phyloP scores from a whole-genome alignment of 208 protist genomes.

The Phytomonas sp. region DNA sequence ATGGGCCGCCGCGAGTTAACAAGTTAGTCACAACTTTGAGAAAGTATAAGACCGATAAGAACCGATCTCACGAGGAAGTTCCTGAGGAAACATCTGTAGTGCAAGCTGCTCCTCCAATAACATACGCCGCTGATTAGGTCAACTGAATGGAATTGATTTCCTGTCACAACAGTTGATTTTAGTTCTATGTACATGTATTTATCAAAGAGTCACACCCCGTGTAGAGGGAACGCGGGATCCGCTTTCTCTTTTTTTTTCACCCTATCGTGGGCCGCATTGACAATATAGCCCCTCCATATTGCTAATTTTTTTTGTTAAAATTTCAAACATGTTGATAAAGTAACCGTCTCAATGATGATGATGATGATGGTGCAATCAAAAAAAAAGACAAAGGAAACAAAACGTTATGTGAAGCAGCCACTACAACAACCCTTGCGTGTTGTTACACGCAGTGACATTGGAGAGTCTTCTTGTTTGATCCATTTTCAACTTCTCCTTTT shows the following conservation, averaged over 20 bases:
- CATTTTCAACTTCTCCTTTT: slow-evolving; percentile 1
- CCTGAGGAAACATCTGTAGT: background rate
- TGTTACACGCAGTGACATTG: background rate
- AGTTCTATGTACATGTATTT: background rate
- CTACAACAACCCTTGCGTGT: background rate
- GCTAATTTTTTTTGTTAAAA: slow-evolving; percentile 3
- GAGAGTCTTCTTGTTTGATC: slow-evolving; percentile 1
- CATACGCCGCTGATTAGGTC: background rate
- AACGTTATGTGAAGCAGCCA: background rate
- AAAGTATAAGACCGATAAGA: background rate
- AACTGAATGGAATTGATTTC: background rate
- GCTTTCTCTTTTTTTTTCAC: background rate
- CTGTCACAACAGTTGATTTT: background rate
- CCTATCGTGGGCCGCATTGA: background rate
- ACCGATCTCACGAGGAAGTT: background rate
- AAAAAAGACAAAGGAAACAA: background rate
- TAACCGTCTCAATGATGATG: background rate
- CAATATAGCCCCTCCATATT: background rate
- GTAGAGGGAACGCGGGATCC: background rate
- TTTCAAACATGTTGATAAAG: slow-evolving; percentile 7
- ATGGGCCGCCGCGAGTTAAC: background rate
- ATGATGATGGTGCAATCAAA: background rate
- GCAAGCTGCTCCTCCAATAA: background rate
- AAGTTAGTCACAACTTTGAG: background rate
- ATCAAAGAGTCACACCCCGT: background rate